Percentiles rank a stretch among this genome's conserved stretches.
These are phyloP conservation scores for Mallotus repandus DNA, from an alignment of 441 rosid genomes.

Conservation along the genomic window DNA sequence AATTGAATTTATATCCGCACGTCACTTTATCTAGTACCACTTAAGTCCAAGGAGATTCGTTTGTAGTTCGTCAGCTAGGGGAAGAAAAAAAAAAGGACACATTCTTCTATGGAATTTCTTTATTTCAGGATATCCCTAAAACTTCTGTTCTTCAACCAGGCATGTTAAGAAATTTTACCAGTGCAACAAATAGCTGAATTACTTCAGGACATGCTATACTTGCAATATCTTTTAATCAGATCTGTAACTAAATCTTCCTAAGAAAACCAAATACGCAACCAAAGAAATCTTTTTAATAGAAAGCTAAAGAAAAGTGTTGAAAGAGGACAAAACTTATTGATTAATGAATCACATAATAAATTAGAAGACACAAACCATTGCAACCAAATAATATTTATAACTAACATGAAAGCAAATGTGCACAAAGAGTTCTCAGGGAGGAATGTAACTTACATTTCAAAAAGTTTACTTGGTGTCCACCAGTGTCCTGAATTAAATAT, in stretches of 20 bases:
- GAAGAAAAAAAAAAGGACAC: too few species aligned
- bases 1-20: not conserved
- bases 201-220: too few species aligned
- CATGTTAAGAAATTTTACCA: too few species aligned
- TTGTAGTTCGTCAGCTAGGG: not conserved
- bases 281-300: too few species aligned
- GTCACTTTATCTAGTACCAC: too few species aligned
- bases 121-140: too few species aligned
- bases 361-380: not conserved
- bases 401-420: not conserved
- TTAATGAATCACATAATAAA: not conserved
- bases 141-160: too few species aligned
- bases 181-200: too few species aligned
- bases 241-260: too few species aligned
- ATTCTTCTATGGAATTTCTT: too few species aligned
- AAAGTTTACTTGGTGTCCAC: slow-evolving; percentile 73
- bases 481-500: slow-evolving; percentile 78
- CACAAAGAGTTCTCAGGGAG: not conserved
- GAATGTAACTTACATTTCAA: slow-evolving; percentile 53
- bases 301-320: not conserved
- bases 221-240: too few species aligned
- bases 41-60: not conserved
- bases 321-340: not conserved
- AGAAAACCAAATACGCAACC: too few species aligned
- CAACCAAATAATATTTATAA: not conserved